Evolutionary conservation across 2,329 filamentous ascomycete species (phyloP), one percentile per base, ranked within the genome.

Genomic region (Teratosphaeria destructans): DNA sequence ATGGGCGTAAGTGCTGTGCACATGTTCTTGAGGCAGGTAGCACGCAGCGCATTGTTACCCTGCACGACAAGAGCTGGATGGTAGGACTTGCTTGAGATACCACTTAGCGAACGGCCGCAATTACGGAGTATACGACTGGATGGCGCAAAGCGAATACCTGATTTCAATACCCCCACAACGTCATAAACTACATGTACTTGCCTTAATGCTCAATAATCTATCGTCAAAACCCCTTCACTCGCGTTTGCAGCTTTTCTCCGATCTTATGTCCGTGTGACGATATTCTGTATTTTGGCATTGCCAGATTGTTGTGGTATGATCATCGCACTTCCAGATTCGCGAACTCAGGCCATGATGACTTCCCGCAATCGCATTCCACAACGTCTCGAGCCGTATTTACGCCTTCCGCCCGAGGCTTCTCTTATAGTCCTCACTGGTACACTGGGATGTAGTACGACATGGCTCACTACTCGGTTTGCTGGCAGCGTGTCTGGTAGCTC

Each of bases 351-450:
- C 5, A 77, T 79, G 5, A 65, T 63, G 57, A 52, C 63, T 53
- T 60, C 59, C 7, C 66, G 64, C 49, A 67, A 59, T 59, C 78
- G 81, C 62, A 81, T 84, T 61, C 87, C 88, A 2, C 78, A 82
- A 59, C 80, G 87, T 2, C 77, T 90, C 14, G 81, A 87, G 66
- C 79, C 85, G 6, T 87, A 87, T 71, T 78, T 88, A 56, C 68
- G 74, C 54, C 78, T 85, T 1, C 84, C 84, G 5, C 75, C 78
- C 5, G 79, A 83, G 64, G 75, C 79, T 16, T 83, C 84, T 39
- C 80, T 90, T 47, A 77, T 84, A 23, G 79, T 91, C 12, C 74
- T 92, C 57, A 90, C 87, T 16, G 83, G 82, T 62, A 85, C 90
- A 34, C 78, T 74, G 69, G 80, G 75, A 58, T 77, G 76, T 54